Base-by-base conservation (phyloP, 805 yeast species). In the Candida vartiovaarae region DNA sequence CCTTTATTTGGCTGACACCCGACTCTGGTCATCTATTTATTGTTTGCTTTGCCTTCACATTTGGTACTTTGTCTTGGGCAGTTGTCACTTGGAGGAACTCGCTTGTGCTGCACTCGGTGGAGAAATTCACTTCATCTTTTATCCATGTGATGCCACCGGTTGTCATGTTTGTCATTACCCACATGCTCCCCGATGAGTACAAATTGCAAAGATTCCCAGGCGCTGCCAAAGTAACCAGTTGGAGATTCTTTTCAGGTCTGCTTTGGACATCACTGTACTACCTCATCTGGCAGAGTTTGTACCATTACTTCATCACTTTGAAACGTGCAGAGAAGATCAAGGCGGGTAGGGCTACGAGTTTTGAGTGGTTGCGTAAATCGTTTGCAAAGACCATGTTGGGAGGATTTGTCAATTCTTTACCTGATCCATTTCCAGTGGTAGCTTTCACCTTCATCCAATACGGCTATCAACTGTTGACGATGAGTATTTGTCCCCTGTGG, bases 11-110 rank as follows among this genome's bases (percentile, higher is more conserved):
- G 98, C 68, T 79, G 5, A 79, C 81, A 49, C 97, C 99, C 0
- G 56, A 70, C 31, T 85, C 95, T 3, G 70, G 72, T 34, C 75
- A 80, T 52, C 68, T 91, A 25, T 91, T 84, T 64, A 78, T 86
- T 11, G 75, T 91, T 3, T 88, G 95, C 51, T 90, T 86, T 63
- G 84, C 96, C 8, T 78, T 91, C 47, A 75, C 93, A 1, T 80
- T 84, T 66, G 99, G 98, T 1, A 87, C 97, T 0, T 65, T 91
- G 44, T 76, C 95, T 5, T 90, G 87, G 75, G 97, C 97, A 0
- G 96, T 91, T 24, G 80, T 91, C 36, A 86, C 96, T 0, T 91
- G 98, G 99, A 73, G 95, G 53, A 91, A 91, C 61, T 89, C 96
- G 6, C 70, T 91, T 43, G 98, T 91, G 7, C 70, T 91, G 39